These are phyloP conservation scores for Sechiopsis laciniata DNA, from an alignment of 306 rosid genomes.

Conservation along the genomic window DNA sequence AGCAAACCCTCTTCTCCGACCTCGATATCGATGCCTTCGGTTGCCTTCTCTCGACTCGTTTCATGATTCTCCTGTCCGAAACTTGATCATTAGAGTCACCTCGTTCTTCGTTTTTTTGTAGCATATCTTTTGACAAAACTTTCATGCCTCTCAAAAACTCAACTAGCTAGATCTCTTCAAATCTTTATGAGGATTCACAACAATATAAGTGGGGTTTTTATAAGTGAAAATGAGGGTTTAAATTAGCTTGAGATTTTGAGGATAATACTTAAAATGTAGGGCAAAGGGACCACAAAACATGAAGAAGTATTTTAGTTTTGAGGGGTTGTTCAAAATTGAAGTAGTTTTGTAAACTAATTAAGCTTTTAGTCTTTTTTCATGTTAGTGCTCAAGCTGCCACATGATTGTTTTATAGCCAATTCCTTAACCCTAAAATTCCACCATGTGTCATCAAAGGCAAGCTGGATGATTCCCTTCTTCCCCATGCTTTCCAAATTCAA, in stretches of 20 bases:
- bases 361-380: too few species aligned
- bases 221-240: neutral
- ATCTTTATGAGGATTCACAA: neutral
- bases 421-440: neutral
- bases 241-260: neutral
- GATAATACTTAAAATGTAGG: neutral
- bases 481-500: constrained; percentile 42
- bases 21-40: constrained; percentile 14
- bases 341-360: neutral
- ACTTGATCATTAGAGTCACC: constrained; percentile 1
- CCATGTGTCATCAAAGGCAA: neutral
- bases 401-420: neutral
- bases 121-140: neutral
- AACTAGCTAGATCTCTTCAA: neutral
- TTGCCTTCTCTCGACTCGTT: neutral
- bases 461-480: neutral
- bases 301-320: constrained; percentile 7
- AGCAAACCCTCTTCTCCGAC: constrained; percentile 26
- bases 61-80: neutral
- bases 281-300: constrained; percentile 21
- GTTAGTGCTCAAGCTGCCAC: neutral
- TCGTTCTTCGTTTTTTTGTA: neutral
- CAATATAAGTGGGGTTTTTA: neutral
- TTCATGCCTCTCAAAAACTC: neutral
- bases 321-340: neutral